Base-by-base conservation (phyloP, 176 grass and related monocot genomes). In the Cocos nucifera region DNA sequence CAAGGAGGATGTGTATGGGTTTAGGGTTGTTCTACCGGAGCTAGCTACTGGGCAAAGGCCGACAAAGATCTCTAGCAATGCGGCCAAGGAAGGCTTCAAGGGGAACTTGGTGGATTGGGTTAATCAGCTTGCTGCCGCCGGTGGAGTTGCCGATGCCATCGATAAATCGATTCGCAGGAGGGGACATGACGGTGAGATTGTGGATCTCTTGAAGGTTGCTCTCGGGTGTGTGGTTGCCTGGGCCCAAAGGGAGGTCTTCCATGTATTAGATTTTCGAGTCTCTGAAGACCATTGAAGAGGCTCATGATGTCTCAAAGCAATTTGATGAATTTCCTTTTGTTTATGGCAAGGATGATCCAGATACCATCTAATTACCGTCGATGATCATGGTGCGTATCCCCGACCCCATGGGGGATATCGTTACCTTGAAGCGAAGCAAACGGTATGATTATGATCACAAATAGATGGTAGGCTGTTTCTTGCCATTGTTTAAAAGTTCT, bases 81-180 rank as follows among this genome's bases (percentile, higher is more conserved):
- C 49, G 16, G 59, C 15, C 0, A 29, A 51, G 16, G 59, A 63
- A 63, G 59, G 59, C 3, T 73, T 63, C 21, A 63, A 62, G 25
- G 59, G 70, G 28, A 73, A 19, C 55, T n/a, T 73, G 48, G 70
- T 73, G 59, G 70, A 73, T 55, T 73, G 70, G 70, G 70, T 73
- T 14, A 35, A 54, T 48, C 50, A 30, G 59, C 59, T 73, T 25
- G 21, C 26, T 19, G 18, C 19, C 3, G 18, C 50, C 8, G 70
- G 59, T 22, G 32, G 29, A 52, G 15, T 51, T 16, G 20, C 3
- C 7, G 70, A 73, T 53, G 70, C 59, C 4, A 44, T 73, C 24
- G 59, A 73, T 63, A 6, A 21, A 15, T 56, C 59, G 0, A 59
- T 73, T 14, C 59, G 19, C 0, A 50, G 51, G 0, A 63, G 44